phyloP scores from a whole-genome alignment of 1,284 basidiomycete species.

The Apiotrichum mycotoxinovorans region DNA sequence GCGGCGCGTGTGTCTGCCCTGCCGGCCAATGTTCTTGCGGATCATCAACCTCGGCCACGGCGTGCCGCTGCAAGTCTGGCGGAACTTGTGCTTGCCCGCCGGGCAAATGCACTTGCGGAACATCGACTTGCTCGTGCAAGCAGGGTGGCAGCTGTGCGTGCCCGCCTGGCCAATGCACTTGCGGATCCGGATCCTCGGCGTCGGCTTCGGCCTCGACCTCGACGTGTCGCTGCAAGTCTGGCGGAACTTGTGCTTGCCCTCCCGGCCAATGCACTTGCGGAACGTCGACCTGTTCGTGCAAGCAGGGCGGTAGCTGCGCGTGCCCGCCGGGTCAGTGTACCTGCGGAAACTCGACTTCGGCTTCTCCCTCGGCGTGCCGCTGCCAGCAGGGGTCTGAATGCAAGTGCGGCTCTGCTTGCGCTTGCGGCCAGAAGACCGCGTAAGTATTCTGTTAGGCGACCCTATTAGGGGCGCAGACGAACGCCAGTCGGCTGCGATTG shows the following conservation, averaged over 20 bases:
- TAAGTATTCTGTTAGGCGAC: not conserved
- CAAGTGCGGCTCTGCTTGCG: not conserved
- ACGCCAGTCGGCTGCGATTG: too few relatives aligned
- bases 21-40: not conserved
- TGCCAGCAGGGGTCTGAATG: not conserved
- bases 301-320: not conserved
- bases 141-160: not conserved
- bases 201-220: not conserved
- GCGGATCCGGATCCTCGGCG: not conserved
- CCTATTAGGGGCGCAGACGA: too few relatives aligned
- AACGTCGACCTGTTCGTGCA: constrained; percentile 3
- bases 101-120: not conserved
- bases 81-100: constrained; percentile 1
- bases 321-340: not conserved
- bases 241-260: constrained; percentile 2
- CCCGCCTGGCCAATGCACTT: not conserved
- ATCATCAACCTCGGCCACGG: constrained; percentile 13
- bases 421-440: not conserved
- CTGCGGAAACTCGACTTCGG: too few relatives aligned
- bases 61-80: constrained; percentile 6
- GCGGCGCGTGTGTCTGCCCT: constrained; percentile 4
- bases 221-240: constrained; percentile 4
- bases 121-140: constrained; percentile 3
- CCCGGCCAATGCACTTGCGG: not conserved
- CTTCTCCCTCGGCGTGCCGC: not conserved